Base-by-base conservation (phyloP, 805 yeast genomes). In the Yarrowia alimentaria region DNA sequence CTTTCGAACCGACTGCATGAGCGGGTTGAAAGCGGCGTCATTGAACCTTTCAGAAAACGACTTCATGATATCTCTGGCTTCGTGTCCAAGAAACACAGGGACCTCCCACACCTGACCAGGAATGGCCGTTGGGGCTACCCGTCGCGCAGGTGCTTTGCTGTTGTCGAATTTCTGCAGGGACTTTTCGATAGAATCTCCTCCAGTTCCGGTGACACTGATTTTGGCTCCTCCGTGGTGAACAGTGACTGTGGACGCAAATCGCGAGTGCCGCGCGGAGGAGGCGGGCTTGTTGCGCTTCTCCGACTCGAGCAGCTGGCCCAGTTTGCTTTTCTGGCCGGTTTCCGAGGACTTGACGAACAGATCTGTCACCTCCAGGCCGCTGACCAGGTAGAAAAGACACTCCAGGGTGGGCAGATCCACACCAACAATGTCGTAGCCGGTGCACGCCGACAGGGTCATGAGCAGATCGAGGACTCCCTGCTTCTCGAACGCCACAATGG, bases 381-480 rank as follows among this genome's bases (percentile, higher is more conserved):
- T 78, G 1, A 81, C 69, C 34, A 88, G 61, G 55, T 78, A 73
- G 61, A 79, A 83, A 22, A 87, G 64, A 34, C 85, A 75, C 58
- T 93, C 98, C 45, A 88, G 66, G 50, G 85, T 69, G 3, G 80
- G 74, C 1, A 77, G 70, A 4, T 81, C 86, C 38, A 87, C 76
- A 22, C 79, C 69, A 31, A 76, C 85, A 58, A 84, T 79, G 38
- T 83, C 89, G 1, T 68, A 60, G 3, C 81, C 83, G 19, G 88
- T 65, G 0, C 83, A 77, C 8, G 84, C 78, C 0, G 84, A 71
- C 34, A 93, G 66, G 0, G 94, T 82, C n/a, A 84, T 70, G 13
- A 93, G 57, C 47, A 90, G 79, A 38, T 76, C 77, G 35, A 93
- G 72, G 1, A 87, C 95, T 55, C 83, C 78, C 59, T 87, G 90